These are phyloP conservation scores for Microdochium bolleyi DNA, from an alignment of 2,329 filamentous ascomycete genomes.

Conservation along the genomic window DNA sequence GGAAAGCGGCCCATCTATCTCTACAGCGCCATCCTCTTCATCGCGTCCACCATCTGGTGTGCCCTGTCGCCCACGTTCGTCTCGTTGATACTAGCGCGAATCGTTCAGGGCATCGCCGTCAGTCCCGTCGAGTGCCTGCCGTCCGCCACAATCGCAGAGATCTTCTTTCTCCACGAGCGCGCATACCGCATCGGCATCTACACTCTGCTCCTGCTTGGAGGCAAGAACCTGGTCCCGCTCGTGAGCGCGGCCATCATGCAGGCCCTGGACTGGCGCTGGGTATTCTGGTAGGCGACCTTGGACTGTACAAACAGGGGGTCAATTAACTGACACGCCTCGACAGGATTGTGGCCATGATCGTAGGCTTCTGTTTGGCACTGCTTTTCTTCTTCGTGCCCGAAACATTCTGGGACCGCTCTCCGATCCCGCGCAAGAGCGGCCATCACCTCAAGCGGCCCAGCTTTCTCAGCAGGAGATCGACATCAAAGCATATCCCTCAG, in stretches of 20 bases:
- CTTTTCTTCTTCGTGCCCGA: slow-evolving; percentile 91
- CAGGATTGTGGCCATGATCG: slow-evolving; percentile 76
- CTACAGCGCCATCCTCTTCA: slow-evolving; percentile 66
- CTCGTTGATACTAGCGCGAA: slow-evolving; percentile 71
- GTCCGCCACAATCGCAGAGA: slow-evolving; percentile 89
- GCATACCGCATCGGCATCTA: slow-evolving; percentile 93
- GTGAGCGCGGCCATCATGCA: slow-evolving; percentile 82
- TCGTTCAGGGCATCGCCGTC: slow-evolving; percentile 82
- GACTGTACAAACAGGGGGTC: not conserved
- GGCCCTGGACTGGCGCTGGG: slow-evolving; percentile 76
- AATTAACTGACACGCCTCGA: slow-evolving; percentile 3
- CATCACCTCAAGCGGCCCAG: slow-evolving; percentile 31
- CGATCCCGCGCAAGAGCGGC: slow-evolving; percentile 30
- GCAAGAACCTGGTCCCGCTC: slow-evolving; percentile 84
- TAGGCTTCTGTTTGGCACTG: slow-evolving; percentile 60
- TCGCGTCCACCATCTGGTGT: slow-evolving; percentile 73
- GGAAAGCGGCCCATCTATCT: slow-evolving; percentile 92
- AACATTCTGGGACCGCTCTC: slow-evolving; percentile 89
- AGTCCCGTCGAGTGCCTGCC: slow-evolving; percentile 89
- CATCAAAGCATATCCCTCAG: slow-evolving; percentile 11
- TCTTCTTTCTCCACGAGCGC: slow-evolving; percentile 90
- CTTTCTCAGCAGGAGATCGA: slow-evolving; percentile 40
- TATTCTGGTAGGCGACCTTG: slow-evolving; percentile 59
- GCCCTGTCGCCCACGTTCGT: slow-evolving; percentile 73
- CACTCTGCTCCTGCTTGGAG: slow-evolving; percentile 77